phyloP scores from a whole-genome alignment of 305 asterid species.

The Stenogyne calaminthoides region DNA sequence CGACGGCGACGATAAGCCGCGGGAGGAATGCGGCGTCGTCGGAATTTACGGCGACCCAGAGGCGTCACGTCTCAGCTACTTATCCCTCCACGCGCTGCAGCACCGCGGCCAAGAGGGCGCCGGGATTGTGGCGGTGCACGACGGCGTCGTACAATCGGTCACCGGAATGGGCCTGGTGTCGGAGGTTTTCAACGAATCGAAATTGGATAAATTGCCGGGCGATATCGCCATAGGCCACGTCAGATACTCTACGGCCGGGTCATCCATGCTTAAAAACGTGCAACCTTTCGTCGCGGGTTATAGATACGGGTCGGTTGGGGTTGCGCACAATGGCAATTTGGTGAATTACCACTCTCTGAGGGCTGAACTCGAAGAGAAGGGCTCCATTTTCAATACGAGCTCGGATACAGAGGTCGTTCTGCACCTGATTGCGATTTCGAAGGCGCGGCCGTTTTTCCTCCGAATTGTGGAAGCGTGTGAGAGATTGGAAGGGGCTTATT shows the following conservation, averaged over 20 bases:
- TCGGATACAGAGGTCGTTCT: slow-evolving; percentile 86
- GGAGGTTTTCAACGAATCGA: slow-evolving; percentile 73
- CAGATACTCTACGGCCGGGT: slow-evolving; percentile 87
- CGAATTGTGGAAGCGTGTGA: slow-evolving; percentile 91
- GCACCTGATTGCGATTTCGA: slow-evolving; percentile 78
- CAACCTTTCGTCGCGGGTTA: slow-evolving; percentile 95
- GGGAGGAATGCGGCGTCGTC: slow-evolving; percentile 93
- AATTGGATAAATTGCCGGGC: slow-evolving; percentile 71
- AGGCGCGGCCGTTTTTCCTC: slow-evolving; percentile 71
- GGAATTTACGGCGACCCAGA: slow-evolving; percentile 89
- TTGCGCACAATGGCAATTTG: slow-evolving; percentile 93
- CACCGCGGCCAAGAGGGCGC: slow-evolving; percentile 98
- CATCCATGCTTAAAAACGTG: slow-evolving; percentile 93
- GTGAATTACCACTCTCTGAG: slow-evolving; percentile 78
- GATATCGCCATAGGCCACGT: slow-evolving; percentile 88
- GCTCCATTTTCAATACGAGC: slow-evolving; percentile 81
- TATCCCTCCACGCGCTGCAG: slow-evolving; percentile 88
- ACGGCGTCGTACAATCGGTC: slow-evolving; percentile 64
- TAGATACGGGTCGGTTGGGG: slow-evolving; percentile 83
- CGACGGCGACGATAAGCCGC: slow-evolving; percentile 60
- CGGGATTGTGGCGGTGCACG: slow-evolving; percentile 79
- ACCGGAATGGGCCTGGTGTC: slow-evolving; percentile 89
- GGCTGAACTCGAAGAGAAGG: slow-evolving; percentile 74
- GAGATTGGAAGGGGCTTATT: slow-evolving; percentile 81
- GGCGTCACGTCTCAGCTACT: slow-evolving; percentile 78